These are phyloP conservation scores for Apiotrichum gracile DNA, from an alignment of 1,284 basidiomycete genomes.

Conservation along the genomic window DNA sequence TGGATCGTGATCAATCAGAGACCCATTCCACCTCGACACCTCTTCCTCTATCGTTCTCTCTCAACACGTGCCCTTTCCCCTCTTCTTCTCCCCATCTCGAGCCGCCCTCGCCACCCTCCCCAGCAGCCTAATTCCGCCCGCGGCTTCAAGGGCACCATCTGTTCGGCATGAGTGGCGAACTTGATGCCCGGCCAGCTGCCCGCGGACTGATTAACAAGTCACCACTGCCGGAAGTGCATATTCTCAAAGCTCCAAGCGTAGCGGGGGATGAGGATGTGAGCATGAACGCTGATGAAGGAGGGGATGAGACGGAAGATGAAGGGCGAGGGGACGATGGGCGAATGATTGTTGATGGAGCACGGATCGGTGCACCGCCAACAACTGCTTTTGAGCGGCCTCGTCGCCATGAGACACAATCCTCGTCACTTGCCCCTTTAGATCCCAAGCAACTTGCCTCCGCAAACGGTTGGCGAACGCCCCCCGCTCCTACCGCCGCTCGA, in stretches of 20 bases:
- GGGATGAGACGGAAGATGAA: constrained; percentile 3
- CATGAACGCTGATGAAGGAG: background rate
- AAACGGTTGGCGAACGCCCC: background rate
- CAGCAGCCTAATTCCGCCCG: background rate
- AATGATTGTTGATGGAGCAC: background rate
- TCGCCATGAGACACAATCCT: background rate
- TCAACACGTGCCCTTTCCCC: background rate
- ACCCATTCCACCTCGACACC: background rate
- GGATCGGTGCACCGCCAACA: background rate
- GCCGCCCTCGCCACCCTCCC: background rate
- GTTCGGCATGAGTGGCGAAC: constrained; percentile 5
- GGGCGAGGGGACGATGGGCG: background rate
- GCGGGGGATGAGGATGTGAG: constrained; percentile 2
- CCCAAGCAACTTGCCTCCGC: background rate
- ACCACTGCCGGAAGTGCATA: background rate
- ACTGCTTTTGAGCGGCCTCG: background rate
- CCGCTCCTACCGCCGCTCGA: background rate
- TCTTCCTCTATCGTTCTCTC: background rate
- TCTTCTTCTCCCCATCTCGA: background rate
- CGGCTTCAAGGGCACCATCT: background rate
- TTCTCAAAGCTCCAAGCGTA: background rate
- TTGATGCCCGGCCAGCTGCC: background rate
- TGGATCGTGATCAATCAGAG: no score
- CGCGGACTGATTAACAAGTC: background rate
- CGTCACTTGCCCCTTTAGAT: background rate